Evolutionary conservation across 2,329 filamentous ascomycete species (phyloP).

Genomic region (Colletotrichum viniferum): DNA sequence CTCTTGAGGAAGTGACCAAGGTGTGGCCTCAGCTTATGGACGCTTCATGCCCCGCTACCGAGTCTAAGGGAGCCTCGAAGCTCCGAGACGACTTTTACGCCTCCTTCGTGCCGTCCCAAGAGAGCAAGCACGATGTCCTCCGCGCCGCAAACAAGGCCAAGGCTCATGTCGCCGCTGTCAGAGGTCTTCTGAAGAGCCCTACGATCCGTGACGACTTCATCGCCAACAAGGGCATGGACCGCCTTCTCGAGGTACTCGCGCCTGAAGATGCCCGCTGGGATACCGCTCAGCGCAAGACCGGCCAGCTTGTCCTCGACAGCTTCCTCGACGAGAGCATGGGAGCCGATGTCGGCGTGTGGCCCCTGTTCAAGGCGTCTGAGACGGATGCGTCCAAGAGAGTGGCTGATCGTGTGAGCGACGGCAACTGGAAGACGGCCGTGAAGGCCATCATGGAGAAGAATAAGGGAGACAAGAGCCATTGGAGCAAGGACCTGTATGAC

Average conservation of each 20-base stretch:
- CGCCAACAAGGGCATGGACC: slow-evolving; percentile 54
- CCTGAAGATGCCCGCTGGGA: slow-evolving; percentile 53
- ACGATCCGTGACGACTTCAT: slow-evolving; percentile 61
- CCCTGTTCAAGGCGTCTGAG: slow-evolving; percentile 28
- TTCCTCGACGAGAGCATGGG: slow-evolving; percentile 72
- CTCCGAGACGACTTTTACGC: slow-evolving; percentile 46
- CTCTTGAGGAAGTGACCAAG: slow-evolving; percentile 54
- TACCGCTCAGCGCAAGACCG: slow-evolving; percentile 56
- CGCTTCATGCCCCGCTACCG: slow-evolving; percentile 36
- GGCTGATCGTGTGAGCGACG: slow-evolving; percentile 14
- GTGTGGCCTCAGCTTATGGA: slow-evolving; percentile 49
- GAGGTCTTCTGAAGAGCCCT: slow-evolving; percentile 59
- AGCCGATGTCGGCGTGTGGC: slow-evolving; percentile 62
- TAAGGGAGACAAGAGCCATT: slow-evolving; percentile 14
- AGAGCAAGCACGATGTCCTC: neutral
- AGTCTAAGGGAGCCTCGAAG: slow-evolving; percentile 5
- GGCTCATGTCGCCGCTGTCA: slow-evolving; percentile 54
- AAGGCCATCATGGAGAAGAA: slow-evolving; percentile 15
- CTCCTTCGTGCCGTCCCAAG: slow-evolving; percentile 37
- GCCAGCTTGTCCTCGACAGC: slow-evolving; percentile 64
- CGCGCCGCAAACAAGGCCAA: slow-evolving; percentile 33
- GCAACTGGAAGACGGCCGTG: slow-evolving; percentile 15
- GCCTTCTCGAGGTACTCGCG: slow-evolving; percentile 57
- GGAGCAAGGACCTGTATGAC: slow-evolving; percentile 16
- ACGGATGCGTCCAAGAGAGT: slow-evolving; percentile 14